These are phyloP conservation scores for Trichoderma reesei DNA, from an alignment of 495 filamentous ascomycete species.

Conservation along the genomic window DNA sequence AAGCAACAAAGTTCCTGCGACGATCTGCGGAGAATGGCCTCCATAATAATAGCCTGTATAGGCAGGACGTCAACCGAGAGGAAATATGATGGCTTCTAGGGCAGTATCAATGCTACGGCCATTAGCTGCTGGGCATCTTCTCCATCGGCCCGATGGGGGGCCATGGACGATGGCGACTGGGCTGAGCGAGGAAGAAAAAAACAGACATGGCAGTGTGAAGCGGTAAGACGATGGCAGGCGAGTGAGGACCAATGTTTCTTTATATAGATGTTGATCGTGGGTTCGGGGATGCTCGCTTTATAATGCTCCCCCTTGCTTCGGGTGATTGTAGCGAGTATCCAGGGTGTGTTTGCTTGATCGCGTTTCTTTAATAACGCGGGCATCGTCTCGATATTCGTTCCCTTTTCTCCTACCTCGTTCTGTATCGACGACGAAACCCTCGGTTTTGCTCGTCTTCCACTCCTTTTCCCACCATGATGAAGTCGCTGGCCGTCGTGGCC, in stretches of 20 bases:
- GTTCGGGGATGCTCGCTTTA: background rate
- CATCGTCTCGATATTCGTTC: background rate
- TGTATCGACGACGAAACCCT: background rate
- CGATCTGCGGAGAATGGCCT: background rate
- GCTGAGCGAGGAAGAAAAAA: background rate
- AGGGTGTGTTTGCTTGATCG: background rate
- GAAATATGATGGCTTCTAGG: no score
- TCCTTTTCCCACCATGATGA: background rate
- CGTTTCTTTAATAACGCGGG: background rate
- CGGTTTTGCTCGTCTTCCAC: background rate
- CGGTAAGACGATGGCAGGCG: background rate
- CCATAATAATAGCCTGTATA: background rate
- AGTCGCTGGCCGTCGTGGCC: background rate
- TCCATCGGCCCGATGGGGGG: conserved; percentile 1
- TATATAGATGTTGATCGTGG: background rate
- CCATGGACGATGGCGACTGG: background rate
- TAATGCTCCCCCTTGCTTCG: background rate
- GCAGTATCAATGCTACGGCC: no score
- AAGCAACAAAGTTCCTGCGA: no score
- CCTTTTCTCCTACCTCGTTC: background rate
- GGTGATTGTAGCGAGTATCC: background rate
- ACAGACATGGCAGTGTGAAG: background rate
- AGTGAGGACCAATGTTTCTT: background rate
- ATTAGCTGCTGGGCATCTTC: no score
- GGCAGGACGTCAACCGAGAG: background rate